phyloP scores from a whole-genome alignment of 176 grass and related monocot species.

The Phoenix dactylifera region DNA sequence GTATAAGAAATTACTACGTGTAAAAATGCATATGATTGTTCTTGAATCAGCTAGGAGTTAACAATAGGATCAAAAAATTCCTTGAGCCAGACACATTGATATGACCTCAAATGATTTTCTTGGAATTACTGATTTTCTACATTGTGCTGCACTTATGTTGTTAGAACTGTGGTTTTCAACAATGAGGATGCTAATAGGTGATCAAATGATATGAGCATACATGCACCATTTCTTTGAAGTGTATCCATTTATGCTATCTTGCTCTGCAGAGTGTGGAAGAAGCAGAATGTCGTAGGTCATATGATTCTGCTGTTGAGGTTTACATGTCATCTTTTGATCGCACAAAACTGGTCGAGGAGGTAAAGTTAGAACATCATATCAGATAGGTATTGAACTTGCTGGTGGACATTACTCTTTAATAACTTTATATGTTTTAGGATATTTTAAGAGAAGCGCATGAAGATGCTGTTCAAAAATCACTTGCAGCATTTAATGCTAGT shows the following conservation, averaged over 20 bases:
- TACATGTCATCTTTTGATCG: constrained; percentile 52
- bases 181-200: too few species aligned
- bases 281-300: constrained; percentile 58
- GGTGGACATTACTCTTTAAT: neutral
- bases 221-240: neutral
- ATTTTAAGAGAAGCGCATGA: constrained; percentile 54
- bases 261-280: constrained; percentile 71
- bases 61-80: too few species aligned
- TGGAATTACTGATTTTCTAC: too few species aligned
- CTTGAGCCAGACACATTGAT: too few species aligned
- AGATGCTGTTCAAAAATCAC: constrained; percentile 53
- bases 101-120: too few species aligned
- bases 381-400: neutral
- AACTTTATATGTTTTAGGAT: constrained; percentile 29
- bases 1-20: too few species aligned
- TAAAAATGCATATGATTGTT: too few species aligned
- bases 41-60: too few species aligned
- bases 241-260: constrained; percentile 11
- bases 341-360: constrained; percentile 52
- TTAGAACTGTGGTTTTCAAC: too few species aligned
- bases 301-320: constrained; percentile 49
- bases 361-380: constrained; percentile 16
- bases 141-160: too few species aligned
- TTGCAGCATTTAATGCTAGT: constrained; percentile 45
- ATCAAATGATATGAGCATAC: too few species aligned